Evolutionary conservation across 345 rosid genomes (phyloP), one percentile per base, ranked within the genome.

Genomic region (Ceriops zippeliana): DNA sequence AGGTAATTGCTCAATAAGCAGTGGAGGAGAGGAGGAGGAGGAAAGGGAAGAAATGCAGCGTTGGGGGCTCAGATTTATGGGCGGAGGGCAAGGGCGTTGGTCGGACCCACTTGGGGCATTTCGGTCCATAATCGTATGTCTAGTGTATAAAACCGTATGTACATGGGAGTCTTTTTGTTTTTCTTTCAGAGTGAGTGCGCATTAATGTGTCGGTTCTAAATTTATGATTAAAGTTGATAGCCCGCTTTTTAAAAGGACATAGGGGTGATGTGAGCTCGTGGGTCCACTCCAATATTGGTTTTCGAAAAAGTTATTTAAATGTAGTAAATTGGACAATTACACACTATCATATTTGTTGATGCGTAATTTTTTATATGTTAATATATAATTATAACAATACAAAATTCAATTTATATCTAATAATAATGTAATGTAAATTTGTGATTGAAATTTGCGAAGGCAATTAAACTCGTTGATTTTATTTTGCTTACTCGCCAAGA

Each of bases 21-120:
- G 80, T 61, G 71, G 76, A 76, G 76, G 70, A 58, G 77, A 69
- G 84, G 58, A 74, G 84, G 88, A 79, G 89, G 89, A 74, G 83
- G 81, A 90, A 89, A 92, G 96, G 96, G 96, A 90, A 89, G 93
- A 89, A 85, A 65, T 80, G 96, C 86, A 75, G 82, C 67, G 70
- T 79, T 27, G 85, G 88, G 73, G 88, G 21, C 57, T 70, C 61
- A 59, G 86, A 92, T 89, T 90, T 92, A 92, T 71, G 68, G 86
- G 5, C 80, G 58, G 72, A 34, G 1, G 16, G 13, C 42, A 2
- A 19, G 31, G 61, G 17, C 0, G 0, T 1, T 27, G 5, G 42
- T 76, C 69, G 85, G 80, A 17, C 70, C 81, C 71, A 81, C 26
- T 1, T 11, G 8, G 87, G 80, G 78, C 52, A 78, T 56, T 78